phyloP scores from a whole-genome alignment of 2,329 filamentous ascomycete genomes.

The Decorospora gaudefroyi region DNA sequence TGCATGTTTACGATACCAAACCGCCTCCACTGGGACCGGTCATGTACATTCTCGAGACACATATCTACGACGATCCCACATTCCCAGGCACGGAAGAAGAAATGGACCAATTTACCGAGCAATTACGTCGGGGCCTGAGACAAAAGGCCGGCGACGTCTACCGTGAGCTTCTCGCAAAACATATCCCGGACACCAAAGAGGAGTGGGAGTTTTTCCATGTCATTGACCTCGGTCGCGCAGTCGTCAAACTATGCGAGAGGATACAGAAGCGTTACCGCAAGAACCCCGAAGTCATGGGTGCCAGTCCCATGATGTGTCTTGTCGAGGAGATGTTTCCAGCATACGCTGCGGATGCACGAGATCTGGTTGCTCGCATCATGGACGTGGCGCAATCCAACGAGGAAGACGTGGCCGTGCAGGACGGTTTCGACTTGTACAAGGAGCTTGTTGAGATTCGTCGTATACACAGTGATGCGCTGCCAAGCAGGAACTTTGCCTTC shows the following conservation, averaged over 20 bases:
- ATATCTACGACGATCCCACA: constrained; percentile 76
- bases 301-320: constrained; percentile 69
- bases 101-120: constrained; percentile 70
- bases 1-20: constrained; percentile 88
- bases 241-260: constrained; percentile 82
- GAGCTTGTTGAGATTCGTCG: constrained; percentile 83
- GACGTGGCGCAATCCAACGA: constrained; percentile 69
- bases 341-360: constrained; percentile 86
- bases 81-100: constrained; percentile 75
- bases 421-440: constrained; percentile 92
- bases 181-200: constrained; percentile 78
- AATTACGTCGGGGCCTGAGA: constrained; percentile 72
- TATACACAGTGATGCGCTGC: constrained; percentile 77
- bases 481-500: constrained; percentile 75
- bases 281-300: constrained; percentile 84
- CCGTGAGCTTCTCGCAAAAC: constrained; percentile 73
- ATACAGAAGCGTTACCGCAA: constrained; percentile 92
- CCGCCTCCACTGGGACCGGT: constrained; percentile 78
- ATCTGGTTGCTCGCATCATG: constrained; percentile 81
- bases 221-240: constrained; percentile 82
- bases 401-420: constrained; percentile 80
- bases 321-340: constrained; percentile 84
- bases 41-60: constrained; percentile 78
- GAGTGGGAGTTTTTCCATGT: constrained; percentile 92
- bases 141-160: constrained; percentile 80